Percentiles rank a stretch among this genome's conserved stretches.
phyloP scores from a whole-genome alignment of 2,329 filamentous ascomycete species.

The Fusarium algeriense region DNA sequence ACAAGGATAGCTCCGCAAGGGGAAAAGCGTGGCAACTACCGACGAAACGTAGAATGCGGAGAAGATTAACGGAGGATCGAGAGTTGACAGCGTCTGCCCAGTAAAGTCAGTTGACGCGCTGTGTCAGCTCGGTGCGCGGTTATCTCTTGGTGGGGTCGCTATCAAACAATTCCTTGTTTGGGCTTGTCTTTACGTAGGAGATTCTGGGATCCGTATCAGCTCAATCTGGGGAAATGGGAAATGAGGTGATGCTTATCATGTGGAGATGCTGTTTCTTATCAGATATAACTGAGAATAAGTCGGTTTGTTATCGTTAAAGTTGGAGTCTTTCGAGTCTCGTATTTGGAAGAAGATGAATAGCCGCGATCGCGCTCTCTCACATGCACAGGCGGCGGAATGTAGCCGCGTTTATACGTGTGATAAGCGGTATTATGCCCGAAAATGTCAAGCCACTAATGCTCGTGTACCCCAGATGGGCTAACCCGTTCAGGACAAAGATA shows the following conservation, averaged over 20 bases:
- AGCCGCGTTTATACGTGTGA: constrained; percentile 21
- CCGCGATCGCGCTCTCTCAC: constrained; percentile 16
- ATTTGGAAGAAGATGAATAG: constrained; percentile 5
- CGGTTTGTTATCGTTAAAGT: not conserved
- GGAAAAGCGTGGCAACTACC: not conserved
- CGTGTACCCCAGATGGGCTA: constrained; percentile 36
- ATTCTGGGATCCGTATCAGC: constrained; percentile 15
- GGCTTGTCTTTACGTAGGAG: constrained; percentile 26
- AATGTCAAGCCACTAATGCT: constrained; percentile 24
- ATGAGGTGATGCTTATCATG: constrained; percentile 29
- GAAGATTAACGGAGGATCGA: not conserved
- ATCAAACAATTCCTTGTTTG: constrained; percentile 24
- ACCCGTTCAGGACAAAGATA: constrained; percentile 34
- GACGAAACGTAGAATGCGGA: constrained; percentile 13
- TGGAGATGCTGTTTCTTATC: constrained; percentile 9
- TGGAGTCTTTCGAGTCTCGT: not conserved
- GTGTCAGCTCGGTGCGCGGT: constrained; percentile 36
- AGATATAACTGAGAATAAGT: constrained; percentile 9
- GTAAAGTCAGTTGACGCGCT: constrained; percentile 29
- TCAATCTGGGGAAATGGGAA: constrained; percentile 22
- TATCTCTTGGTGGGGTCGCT: constrained; percentile 36
- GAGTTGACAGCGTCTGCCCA: not conserved
- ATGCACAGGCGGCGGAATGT: constrained; percentile 2
- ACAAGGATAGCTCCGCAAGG: not conserved
- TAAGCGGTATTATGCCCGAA: constrained; percentile 20